These are phyloP conservation scores for Tulasnella sp. DNA, from an alignment of 768 basidiomycete genomes.

Conservation along the genomic window DNA sequence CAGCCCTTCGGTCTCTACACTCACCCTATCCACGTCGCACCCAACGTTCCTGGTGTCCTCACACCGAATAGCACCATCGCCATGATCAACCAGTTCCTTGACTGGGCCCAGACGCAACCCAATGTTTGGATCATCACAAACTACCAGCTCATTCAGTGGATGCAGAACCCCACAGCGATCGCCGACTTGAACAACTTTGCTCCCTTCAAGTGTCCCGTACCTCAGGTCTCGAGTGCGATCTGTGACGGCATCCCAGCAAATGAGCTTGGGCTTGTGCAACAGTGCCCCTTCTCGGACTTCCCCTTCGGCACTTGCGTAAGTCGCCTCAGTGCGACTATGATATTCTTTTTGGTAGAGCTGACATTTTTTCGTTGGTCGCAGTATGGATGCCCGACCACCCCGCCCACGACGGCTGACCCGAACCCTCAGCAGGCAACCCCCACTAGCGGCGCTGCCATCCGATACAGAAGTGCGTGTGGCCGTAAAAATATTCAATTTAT, in stretches of 20 bases:
- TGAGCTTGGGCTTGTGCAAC: conserved; percentile 47
- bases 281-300: conserved; percentile 61
- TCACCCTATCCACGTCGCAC: conserved; percentile 68
- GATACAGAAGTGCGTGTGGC: conserved; percentile 49
- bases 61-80: conserved; percentile 44
- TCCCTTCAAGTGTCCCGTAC: conserved; percentile 54
- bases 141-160: conserved; percentile 64
- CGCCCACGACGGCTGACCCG: conserved; percentile 49
- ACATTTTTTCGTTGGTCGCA: conserved; percentile 25
- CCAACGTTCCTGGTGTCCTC: conserved; percentile 51
- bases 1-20: conserved; percentile 76
- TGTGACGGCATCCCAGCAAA: conserved; percentile 70
- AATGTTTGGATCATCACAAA: conserved; percentile 70
- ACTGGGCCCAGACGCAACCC: conserved; percentile 66
- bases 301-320: conserved; percentile 71
- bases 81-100: conserved; percentile 71
- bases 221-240: conserved; percentile 48
- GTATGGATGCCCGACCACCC: conserved; percentile 60
- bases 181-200: conserved; percentile 44
- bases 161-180: conserved; percentile 54
- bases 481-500: background rate
- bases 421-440: conserved; percentile 49
- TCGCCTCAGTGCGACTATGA: too few species aligned
- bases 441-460: conserved; percentile 35
- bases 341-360: too few species aligned